Conservation (phyloP, 2,329 filamentous ascomycete genomes). For the Aspergillus arachidicola region DNA sequence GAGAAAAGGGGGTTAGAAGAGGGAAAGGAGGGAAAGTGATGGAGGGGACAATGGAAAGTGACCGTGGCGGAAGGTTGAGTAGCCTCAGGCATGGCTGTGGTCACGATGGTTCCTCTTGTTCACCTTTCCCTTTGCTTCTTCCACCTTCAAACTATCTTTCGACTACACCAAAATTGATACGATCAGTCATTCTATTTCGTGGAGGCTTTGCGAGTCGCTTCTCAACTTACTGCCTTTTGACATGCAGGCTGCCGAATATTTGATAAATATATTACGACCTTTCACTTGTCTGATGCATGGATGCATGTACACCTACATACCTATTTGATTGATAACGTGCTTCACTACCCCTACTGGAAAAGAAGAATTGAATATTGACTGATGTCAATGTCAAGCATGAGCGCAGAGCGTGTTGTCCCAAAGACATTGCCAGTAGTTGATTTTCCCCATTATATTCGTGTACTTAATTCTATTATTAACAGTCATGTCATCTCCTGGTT, state of each 20-base stretch:
- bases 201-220: background rate
- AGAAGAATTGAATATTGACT: background rate
- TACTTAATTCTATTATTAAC: slow-evolving; percentile 7
- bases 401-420: background rate
- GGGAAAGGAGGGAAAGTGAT: background rate
- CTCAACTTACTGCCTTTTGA: background rate
- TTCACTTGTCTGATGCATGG: background rate
- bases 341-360: background rate
- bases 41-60: background rate
- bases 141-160: background rate
- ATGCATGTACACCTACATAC: background rate
- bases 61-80: background rate
- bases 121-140: background rate
- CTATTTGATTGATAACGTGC: background rate
- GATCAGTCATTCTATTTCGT: background rate
- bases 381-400: background rate
- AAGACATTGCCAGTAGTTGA: background rate
- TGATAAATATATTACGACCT: background rate
- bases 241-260: background rate
- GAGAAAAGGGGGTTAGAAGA: background rate
- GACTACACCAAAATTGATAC: background rate
- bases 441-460: slow-evolving; percentile 1
- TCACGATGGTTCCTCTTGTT: background rate
- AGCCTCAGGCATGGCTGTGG: background rate
- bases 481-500: slow-evolving; percentile 1